phyloP scores from a whole-genome alignment of 805 yeast species.

The Ogataea trehaloabstinens region DNA sequence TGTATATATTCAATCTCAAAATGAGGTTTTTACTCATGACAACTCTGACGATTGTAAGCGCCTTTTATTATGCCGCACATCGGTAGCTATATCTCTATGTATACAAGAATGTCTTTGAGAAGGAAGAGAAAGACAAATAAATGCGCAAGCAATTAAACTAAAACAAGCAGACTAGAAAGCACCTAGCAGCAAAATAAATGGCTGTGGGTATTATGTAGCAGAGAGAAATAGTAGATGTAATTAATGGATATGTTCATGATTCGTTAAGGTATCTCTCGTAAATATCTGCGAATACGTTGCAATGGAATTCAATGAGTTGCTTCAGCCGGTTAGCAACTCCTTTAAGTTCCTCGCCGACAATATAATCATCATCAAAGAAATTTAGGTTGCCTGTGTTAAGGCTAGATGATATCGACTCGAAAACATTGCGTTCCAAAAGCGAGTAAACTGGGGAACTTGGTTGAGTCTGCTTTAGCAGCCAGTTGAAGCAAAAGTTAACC shows the following conservation, averaged over 20 bases:
- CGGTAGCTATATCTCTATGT: too few species aligned
- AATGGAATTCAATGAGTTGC: slow-evolving; percentile 71
- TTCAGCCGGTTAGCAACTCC: slow-evolving; percentile 58
- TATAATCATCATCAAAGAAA: slow-evolving; percentile 22
- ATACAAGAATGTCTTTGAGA: too few species aligned
- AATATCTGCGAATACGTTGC: slow-evolving; percentile 77
- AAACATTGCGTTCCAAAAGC: slow-evolving; percentile 66
- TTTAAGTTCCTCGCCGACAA: slow-evolving; percentile 50
- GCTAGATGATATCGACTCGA: slow-evolving; percentile 40
- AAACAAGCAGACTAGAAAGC: too few species aligned
- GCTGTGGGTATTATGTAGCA: too few species aligned
- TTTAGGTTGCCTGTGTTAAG: slow-evolving; percentile 8
- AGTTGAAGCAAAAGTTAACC: slow-evolving; percentile 64
- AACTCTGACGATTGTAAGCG: slow-evolving; percentile 1
- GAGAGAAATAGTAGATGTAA: not conserved
- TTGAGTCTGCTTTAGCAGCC: slow-evolving; percentile 85
- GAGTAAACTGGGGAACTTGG: slow-evolving; percentile 77
- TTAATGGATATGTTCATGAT: not conserved
- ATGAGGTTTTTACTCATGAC: slow-evolving; percentile 1
- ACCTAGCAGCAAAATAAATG: too few species aligned
- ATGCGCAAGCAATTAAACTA: too few species aligned
- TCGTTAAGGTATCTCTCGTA: slow-evolving; percentile 35
- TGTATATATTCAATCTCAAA: not conserved
- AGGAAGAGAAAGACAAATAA: too few species aligned
- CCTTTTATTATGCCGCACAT: too few species aligned